Evolutionary conservation across 2,329 filamentous ascomycete genomes (phyloP).

Genomic region (Stemphylium lycopersici): DNA sequence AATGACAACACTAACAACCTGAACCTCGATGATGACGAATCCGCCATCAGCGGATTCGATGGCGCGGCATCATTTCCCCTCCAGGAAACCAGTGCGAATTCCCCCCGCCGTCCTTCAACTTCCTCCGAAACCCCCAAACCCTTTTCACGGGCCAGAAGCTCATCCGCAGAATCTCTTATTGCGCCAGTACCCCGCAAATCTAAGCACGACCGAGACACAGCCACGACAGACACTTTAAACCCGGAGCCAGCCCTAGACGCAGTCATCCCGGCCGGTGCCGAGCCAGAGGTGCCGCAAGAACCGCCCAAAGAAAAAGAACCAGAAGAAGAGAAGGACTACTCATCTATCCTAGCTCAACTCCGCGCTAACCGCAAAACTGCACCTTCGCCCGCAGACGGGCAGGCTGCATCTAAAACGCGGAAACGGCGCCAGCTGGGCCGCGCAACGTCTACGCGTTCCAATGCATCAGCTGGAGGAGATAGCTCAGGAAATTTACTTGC

Average conservation of each 20-base stretch:
- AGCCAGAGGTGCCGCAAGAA: slow-evolving; percentile 14
- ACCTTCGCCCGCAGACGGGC: slow-evolving; percentile 21
- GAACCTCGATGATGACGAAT: slow-evolving; percentile 18
- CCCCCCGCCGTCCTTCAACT: slow-evolving; percentile 39
- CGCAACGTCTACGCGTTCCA: slow-evolving; percentile 39
- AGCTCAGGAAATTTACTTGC: slow-evolving; percentile 29
- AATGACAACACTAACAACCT: slow-evolving; percentile 16
- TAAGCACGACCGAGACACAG: slow-evolving; percentile 18
- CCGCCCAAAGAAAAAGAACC: slow-evolving; percentile 16
- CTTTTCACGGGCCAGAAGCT: slow-evolving; percentile 21
- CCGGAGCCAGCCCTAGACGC: slow-evolving; percentile 26
- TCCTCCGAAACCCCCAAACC: slow-evolving; percentile 30
- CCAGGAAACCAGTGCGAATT: slow-evolving; percentile 40
- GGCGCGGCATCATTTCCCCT: slow-evolving; percentile 33
- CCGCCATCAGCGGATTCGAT: slow-evolving; percentile 23
- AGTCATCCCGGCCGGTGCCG: slow-evolving; percentile 26
- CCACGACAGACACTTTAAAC: slow-evolving; percentile 25
- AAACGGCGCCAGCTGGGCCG: slow-evolving; percentile 39
- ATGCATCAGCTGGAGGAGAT: slow-evolving; percentile 37
- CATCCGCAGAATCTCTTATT: slow-evolving; percentile 30
- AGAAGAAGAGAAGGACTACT: slow-evolving; percentile 39
- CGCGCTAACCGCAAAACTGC: slow-evolving; percentile 39
- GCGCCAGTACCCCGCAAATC: slow-evolving; percentile 20
- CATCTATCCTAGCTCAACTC: slow-evolving; percentile 38
- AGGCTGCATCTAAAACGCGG: slow-evolving; percentile 28